These are phyloP conservation scores for Fistulinella cinereoalba DNA, from an alignment of 1,284 basidiomycete genomes.

Conservation along the genomic window DNA sequence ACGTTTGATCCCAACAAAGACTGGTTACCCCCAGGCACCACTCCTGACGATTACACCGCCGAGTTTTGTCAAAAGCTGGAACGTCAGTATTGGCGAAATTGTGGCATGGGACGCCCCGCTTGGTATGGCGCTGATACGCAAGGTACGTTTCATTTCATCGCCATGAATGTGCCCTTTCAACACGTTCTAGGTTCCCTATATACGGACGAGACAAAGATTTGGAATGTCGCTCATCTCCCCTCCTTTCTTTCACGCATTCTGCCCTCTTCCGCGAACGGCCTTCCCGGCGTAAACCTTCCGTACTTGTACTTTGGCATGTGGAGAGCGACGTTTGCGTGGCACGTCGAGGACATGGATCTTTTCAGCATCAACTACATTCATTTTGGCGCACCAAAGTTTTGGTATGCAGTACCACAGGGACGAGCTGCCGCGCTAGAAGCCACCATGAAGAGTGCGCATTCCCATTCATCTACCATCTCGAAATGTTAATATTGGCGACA, in stretches of 20 bases:
- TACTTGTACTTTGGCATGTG: slow-evolving; percentile 99
- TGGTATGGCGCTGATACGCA: slow-evolving; percentile 98
- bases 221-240: slow-evolving; percentile 93
- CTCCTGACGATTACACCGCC: slow-evolving; percentile 72
- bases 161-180: background rate
- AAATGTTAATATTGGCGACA: slow-evolving; percentile 28
- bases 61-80: slow-evolving; percentile 89
- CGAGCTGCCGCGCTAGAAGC: slow-evolving; percentile 76
- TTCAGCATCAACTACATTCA: slow-evolving; percentile 99
- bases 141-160: slow-evolving; percentile 45
- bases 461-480: background rate
- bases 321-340: slow-evolving; percentile 98
- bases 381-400: slow-evolving; percentile 95
- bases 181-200: slow-evolving; percentile 72
- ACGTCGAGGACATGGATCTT: slow-evolving; percentile 97
- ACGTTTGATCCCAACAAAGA: slow-evolving; percentile 65
- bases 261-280: slow-evolving; percentile 59
- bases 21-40: slow-evolving; percentile 78
- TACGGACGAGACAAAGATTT: slow-evolving; percentile 74
- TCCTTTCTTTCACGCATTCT: slow-evolving; percentile 85
- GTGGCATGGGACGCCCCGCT: slow-evolving; percentile 81
- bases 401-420: slow-evolving; percentile 94
- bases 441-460: slow-evolving; percentile 68
- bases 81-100: slow-evolving; percentile 89
- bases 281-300: slow-evolving; percentile 96